phyloP scores from a whole-genome alignment of 2,329 filamentous ascomycete species.

The Ophiocordyceps camponoti-floridani region DNA sequence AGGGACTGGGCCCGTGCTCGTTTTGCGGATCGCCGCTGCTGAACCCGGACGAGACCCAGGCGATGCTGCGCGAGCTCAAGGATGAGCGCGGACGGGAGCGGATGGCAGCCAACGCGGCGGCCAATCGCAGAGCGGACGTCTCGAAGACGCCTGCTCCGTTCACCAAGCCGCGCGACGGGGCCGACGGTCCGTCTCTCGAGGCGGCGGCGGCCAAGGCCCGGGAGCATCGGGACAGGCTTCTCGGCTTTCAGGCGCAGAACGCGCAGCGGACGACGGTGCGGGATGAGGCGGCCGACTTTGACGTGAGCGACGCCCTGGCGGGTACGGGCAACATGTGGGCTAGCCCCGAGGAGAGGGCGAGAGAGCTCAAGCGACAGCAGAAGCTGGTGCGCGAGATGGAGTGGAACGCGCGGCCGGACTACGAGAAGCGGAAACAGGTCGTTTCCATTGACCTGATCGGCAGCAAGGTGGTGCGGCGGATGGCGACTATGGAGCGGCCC shows the following conservation, averaged over 20 bases:
- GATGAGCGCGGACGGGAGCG: constrained; percentile 77
- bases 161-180: constrained; percentile 22
- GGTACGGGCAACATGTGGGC: constrained; percentile 53
- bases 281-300: constrained; percentile 60
- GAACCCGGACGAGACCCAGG: constrained; percentile 54
- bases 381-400: constrained; percentile 70
- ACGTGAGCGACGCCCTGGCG: constrained; percentile 26
- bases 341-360: constrained; percentile 62
- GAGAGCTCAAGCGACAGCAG: constrained; percentile 73
- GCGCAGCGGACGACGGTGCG: constrained; percentile 67
- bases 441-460: constrained; percentile 70
- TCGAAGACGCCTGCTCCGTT: constrained; percentile 43
- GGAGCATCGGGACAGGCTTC: constrained; percentile 63
- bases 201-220: constrained; percentile 48
- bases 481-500: constrained; percentile 44
- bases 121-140: constrained; percentile 48
- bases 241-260: constrained; percentile 73
- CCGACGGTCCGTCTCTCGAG: constrained; percentile 8
- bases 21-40: constrained; percentile 68
- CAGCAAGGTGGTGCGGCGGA: constrained; percentile 57
- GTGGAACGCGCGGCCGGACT: constrained; percentile 70
- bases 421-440: constrained; percentile 73
- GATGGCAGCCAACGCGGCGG: constrained; percentile 62
- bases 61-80: constrained; percentile 67
- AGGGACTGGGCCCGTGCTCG: constrained; percentile 86